Base-by-base conservation (phyloP, 2,329 filamentous ascomycete species). In the Penicillium sp. region DNA sequence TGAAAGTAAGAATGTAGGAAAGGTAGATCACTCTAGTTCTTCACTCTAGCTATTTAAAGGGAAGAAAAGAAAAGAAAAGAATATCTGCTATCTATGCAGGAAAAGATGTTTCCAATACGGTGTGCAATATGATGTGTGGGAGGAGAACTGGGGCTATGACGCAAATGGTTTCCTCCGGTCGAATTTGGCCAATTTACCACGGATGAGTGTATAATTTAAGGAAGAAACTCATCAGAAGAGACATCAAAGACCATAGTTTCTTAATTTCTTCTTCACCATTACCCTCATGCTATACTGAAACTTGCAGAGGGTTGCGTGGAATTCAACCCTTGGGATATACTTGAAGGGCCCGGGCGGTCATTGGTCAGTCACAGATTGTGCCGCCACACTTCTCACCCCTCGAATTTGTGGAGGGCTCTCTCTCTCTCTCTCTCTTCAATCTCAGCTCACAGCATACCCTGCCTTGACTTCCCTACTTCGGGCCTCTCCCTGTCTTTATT, bases 371-470 rank as follows among this genome's bases (percentile, higher is more conserved):
- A 59, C 54, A 60, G 61, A 61, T 65, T 65, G 60, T 65, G 59
- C 64, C 65, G 65, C 65, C 65, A 68, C 65, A 59, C 67, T 65
- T 42, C 67, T 66, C 67, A 69, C 65, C 64, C 59, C 63, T 66
- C 61, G 62, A 66, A 67, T 69, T 68, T 70, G 69, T 70, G 69
- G 69, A 71, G 69, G 68, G 29, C 58, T 61, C 52, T 55, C 53
- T 55, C 48, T 44, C 58, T 61, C 52, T 56, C 51, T 55, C 48
- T 44, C 58, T 61, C 52, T 56, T 57, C 58, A 63, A 61, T 54
- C 59, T 55, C 49, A 37, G 46, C 53, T 35, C 49, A 42, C 33
- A 51, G 39, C 48, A 33, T 52, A 49, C 51, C 24, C 27, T 26
- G 26, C 26, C 26, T 44, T 58, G 59, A 50, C 29, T 45, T 55